Percentiles rank a stretch among this genome's conserved stretches.
Conservation (phyloP, 352 stramenopile species). For the Sclerospora graminicola region DNA sequence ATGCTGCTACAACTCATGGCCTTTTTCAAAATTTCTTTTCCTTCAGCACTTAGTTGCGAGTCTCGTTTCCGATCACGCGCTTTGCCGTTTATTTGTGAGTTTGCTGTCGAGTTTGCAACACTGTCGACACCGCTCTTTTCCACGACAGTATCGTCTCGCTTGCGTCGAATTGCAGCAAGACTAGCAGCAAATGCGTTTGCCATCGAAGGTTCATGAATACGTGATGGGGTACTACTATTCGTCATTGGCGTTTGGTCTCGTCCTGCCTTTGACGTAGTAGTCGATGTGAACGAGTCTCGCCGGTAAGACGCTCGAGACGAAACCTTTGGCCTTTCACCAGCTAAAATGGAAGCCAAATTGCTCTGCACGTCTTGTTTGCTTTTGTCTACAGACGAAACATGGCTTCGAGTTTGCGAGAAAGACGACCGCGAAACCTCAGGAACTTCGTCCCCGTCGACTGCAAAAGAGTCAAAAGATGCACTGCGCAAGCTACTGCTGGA, state of each 20-base stretch:
- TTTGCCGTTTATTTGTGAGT: constrained; percentile 7
- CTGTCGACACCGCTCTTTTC: constrained; percentile 17
- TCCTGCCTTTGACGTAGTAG: constrained; percentile 6
- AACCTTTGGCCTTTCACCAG: constrained; percentile 28
- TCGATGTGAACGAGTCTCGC: constrained; percentile 50
- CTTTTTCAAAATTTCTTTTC: constrained; percentile 64
- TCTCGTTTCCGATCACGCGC: constrained; percentile 49
- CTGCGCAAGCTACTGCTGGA: constrained; percentile 44
- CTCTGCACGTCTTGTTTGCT: constrained; percentile 39
- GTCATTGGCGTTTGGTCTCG: constrained; percentile 17
- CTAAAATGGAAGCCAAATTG: constrained; percentile 55
- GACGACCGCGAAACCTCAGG: constrained; percentile 22
- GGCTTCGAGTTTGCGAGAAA: constrained; percentile 32
- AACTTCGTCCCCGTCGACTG: constrained; percentile 25
- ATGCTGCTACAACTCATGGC: constrained; percentile 31
- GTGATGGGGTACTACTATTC: constrained; percentile 10
- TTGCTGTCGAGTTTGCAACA: constrained; percentile 10
- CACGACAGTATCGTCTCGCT: constrained; percentile 54
- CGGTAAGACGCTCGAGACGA: constrained; percentile 16
- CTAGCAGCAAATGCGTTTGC: constrained; percentile 65
- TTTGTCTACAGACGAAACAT: constrained; percentile 27
- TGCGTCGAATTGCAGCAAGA: constrained; percentile 60
- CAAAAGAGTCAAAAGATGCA: constrained; percentile 39
- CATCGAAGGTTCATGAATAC: constrained; percentile 24
- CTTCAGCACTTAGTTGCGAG: constrained; percentile 65